Evolutionary conservation across 805 yeast genomes (phyloP), one percentile per base, ranked within the genome.

Genomic region (Yarrowia divulgata): DNA sequence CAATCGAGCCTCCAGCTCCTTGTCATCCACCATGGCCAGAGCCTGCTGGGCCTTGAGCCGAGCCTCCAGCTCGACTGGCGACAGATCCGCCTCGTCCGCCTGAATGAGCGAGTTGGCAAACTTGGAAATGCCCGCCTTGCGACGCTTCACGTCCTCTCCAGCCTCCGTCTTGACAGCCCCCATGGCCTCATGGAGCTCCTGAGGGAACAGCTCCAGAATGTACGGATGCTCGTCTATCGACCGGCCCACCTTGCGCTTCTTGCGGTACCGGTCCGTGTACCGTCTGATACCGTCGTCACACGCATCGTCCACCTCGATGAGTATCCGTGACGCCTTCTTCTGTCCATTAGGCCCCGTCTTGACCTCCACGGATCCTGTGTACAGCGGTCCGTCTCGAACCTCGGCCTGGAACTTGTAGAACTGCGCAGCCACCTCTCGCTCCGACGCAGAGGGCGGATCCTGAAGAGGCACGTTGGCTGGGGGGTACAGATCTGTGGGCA

Each of bases 171-270:
- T 80, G 29, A 23, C 29, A 14, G 86, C 81, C 1, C 91, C 91
- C 88, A 91, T 88, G 8, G 88, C 90, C 19, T 83, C 79, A 72
- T 89, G 88, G 69, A 93, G 80, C 76, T 93, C 98, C 18, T 82
- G 83, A 0, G 98, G 97, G 75, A 92, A 90, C 72, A 90, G 83
- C 68, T 85, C 87, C 9, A 86, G 74, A 69, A 85, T 84, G 76
- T 88, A 91, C 1, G 97, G 96, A 79, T 90, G 93, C 67, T 90
- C 93, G 71, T 88, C 89, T 9, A 89, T 85, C 1, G 93, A 87
- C 66, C 88, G 84, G 0, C 92, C 91, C 16, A 88, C 84, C 74
- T 85, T 87, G 69, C 90, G 84, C 73, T 86, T 87, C 76, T 89
- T 89, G 72, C 88, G 81, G 78, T 90, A 93, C 76, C 83, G 83